These are phyloP conservation scores for Porcisia hertigi DNA, from an alignment of 208 protist species.

Conservation along the genomic window DNA sequence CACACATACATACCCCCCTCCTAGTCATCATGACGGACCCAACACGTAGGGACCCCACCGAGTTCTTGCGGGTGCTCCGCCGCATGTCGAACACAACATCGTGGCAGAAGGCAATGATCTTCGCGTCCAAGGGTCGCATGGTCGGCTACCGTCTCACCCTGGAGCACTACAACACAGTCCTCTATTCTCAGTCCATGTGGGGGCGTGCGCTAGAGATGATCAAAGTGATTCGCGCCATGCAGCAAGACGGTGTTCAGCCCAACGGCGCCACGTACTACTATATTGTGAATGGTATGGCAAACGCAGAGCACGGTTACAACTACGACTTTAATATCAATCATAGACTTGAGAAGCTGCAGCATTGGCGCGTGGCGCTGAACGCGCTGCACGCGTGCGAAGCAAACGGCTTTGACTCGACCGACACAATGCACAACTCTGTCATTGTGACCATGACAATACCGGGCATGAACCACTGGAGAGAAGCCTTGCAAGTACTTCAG, in stretches of 20 bases:
- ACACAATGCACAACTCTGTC: constrained; percentile 92
- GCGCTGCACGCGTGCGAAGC: constrained; percentile 84
- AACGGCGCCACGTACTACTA: constrained; percentile 93
- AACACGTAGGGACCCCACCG: constrained; percentile 84
- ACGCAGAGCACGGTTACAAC: constrained; percentile 91
- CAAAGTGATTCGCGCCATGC: constrained; percentile 86
- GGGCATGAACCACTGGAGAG: constrained; percentile 85
- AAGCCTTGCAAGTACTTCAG: constrained; percentile 62
- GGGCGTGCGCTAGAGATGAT: constrained; percentile 89
- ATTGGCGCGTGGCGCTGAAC: constrained; percentile 89
- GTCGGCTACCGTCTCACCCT: constrained; percentile 87
- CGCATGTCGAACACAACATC: constrained; percentile 88
- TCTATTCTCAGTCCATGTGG: constrained; percentile 92
- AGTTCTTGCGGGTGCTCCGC: constrained; percentile 89
- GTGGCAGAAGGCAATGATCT: constrained; percentile 92
- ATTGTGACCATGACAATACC: constrained; percentile 89
- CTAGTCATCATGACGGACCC: constrained; percentile 82
- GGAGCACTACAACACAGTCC: constrained; percentile 91
- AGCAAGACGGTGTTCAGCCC: constrained; percentile 85
- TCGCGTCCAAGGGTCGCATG: constrained; percentile 90
- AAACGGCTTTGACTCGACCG: constrained; percentile 90
- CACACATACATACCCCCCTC: background rate
- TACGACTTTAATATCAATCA: constrained; percentile 92
- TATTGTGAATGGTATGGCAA: constrained; percentile 92
- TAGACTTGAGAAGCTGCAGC: constrained; percentile 85